Percentiles rank a stretch among this genome's conserved stretches.
These are phyloP conservation scores for Ascobolus immersus DNA, from an alignment of 495 filamentous ascomycete genomes.

Conservation along the genomic window DNA sequence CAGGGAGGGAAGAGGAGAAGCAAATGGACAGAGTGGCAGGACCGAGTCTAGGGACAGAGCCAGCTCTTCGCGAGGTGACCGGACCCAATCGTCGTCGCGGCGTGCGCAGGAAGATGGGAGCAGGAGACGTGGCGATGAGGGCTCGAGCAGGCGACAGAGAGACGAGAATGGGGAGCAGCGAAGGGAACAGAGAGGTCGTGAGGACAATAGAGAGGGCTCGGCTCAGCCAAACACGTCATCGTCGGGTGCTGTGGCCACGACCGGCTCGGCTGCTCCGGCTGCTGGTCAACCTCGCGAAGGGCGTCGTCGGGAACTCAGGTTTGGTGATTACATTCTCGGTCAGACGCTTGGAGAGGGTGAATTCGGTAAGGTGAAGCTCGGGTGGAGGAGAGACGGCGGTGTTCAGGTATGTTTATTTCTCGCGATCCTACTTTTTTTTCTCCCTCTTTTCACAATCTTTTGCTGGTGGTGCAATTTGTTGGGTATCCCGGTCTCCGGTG, in stretches of 20 bases:
- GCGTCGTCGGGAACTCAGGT: conserved; percentile 50
- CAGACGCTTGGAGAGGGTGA: conserved; percentile 96
- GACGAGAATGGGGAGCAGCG: conserved; percentile 11
- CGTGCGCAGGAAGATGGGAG: conserved; percentile 7
- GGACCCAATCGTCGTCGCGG: too few species aligned
- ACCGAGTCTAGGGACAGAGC: not conserved
- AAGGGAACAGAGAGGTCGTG: conserved; percentile 6
- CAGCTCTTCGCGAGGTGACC: too few species aligned
- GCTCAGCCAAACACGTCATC: too few species aligned
- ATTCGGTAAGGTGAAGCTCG: conserved; percentile 96
- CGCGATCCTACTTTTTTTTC: conserved; percentile 1
- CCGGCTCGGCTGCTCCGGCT: conserved; percentile 10
- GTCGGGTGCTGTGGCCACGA: conserved; percentile 7
- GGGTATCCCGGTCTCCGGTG: too few species aligned
- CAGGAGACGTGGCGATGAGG: conserved; percentile 11
- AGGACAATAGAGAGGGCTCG: conserved; percentile 6
- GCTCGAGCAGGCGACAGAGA: conserved; percentile 8
- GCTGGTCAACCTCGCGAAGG: conserved; percentile 13
- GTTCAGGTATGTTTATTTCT: conserved; percentile 31
- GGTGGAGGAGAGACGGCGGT: conserved; percentile 92
- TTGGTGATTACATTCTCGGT: conserved; percentile 84
- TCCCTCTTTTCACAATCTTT: conserved; percentile 1
- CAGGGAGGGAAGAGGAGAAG: too few species aligned
- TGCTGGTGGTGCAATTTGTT: too few species aligned
- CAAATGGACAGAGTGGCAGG: conserved; percentile 6